Base-by-base conservation (phyloP, 257 asterid genomes). In the Salvia splendens region DNA sequence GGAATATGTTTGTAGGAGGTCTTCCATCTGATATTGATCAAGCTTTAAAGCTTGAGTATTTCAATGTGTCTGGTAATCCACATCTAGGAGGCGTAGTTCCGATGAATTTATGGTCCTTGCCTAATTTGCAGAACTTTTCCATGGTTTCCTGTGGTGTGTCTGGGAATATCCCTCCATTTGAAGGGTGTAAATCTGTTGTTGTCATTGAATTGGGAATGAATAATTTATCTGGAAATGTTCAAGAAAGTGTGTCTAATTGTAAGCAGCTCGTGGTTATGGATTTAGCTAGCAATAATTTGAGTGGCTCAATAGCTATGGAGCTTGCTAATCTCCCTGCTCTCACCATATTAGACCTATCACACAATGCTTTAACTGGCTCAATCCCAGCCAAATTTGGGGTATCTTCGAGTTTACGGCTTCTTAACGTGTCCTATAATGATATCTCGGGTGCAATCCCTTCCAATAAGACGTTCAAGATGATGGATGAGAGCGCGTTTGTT, bases 401-500 rank as follows among this genome's bases (percentile, higher is more conserved):
- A 42, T 85, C 85, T 24, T 72, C 82, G 4, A 85, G 83, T 65
- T 75, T 92, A 72, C 80, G 70, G 62, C 85, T 85, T 51, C 81
- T 93, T 2, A 93, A 90, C 30, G 86, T 93, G 73, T 93, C 98
- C 1, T 86, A 83, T 77, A 93, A 93, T 36, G 82, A 90, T 56
- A 75, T 93, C n/a, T 90, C 95, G 1, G 99, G 99, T 46, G 71
- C 84, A 10, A 88, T 93, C 50, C 99, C 99, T 73, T 71, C 68
- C 7, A 83, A 76, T 40, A 67, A 68, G 73, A 59, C 51, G 43
- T 86, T 90, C 66, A 70, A 53, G 55, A 47, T 5, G 32, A 91
- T 94, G 96, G 93, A 84, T 57, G 63, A 65, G 46, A 85, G 87
- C 67, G 84, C 93, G 12, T 94, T 94, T 73, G n/a, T 71, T 42